Base-by-base conservation (phyloP, 1,284 basidiomycete genomes). In the Puccinia triticina region DNA sequence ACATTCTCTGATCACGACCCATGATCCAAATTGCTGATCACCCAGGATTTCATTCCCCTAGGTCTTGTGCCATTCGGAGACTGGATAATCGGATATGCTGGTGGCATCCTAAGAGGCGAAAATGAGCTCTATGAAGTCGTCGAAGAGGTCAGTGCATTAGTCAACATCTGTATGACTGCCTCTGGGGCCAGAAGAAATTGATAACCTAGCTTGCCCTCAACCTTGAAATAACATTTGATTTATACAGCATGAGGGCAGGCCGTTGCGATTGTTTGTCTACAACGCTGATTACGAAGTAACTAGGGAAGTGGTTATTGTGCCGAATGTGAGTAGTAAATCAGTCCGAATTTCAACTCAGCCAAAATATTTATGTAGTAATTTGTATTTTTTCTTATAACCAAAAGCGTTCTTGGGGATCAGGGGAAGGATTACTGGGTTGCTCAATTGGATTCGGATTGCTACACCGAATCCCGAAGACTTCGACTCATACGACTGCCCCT, bases 41-140 rank as follows among this genome's bases (percentile, higher is more conserved):
- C 21, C 14, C 26, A 18, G 8, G 21, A 40, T 77, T 61, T 64
- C 78, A 83, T 50, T 83, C 83, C 83, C 82, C 77, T 85, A 77
- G 93, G 93, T 1, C 89, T 95, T 1, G 93, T 95, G 23, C 93
- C 93, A 2, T 94, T 92, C 86, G 94, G 94, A 7, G 93, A 95
- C 88, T 95, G 93, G 90, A 92, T 95, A 83, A 91, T 92, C 85
- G 96, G 96, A 43, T 99, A 96, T 93, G 94, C 95, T 16, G 96
- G 96, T 18, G 96, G 96, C 7, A 92, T 94, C 0, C 88, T 98
- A 72, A 90, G 92, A 84, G 92, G 93, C n/a, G 96, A 99, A 88
- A 93, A 93, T 83, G 96, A 98, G 86, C 98, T 99, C 86, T 98
- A 98, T 87, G 94, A 97, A 84, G 89, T 99, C 2, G 94, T 99